Percentiles rank a stretch among this genome's conserved stretches.
These are phyloP conservation scores for Daedalea quercina DNA, from an alignment of 768 basidiomycete species.

Conservation along the genomic window DNA sequence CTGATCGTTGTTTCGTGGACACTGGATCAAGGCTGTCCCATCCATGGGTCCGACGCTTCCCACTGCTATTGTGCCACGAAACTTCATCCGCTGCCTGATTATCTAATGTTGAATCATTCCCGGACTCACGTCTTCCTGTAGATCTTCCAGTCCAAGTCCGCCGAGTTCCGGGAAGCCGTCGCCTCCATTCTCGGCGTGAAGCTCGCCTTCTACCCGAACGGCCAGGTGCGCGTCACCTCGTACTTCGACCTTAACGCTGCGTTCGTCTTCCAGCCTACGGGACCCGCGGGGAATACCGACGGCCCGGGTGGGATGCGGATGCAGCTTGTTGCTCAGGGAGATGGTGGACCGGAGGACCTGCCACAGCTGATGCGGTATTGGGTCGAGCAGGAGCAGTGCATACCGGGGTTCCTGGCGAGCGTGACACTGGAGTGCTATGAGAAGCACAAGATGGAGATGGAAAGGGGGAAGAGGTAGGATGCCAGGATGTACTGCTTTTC, in stretches of 20 bases:
- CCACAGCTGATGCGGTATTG: slow-evolving; percentile 77
- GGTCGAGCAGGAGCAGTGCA: slow-evolving; percentile 80
- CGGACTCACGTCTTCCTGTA: slow-evolving; percentile 20
- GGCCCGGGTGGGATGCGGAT: slow-evolving; percentile 31
- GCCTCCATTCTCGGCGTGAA: slow-evolving; percentile 87
- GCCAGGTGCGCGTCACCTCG: slow-evolving; percentile 85
- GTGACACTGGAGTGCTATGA: slow-evolving; percentile 87
- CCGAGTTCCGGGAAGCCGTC: slow-evolving; percentile 89
- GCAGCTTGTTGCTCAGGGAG: slow-evolving; percentile 70
- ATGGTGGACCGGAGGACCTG: slow-evolving; percentile 68
- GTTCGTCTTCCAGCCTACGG: slow-evolving; percentile 75
- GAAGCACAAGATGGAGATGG: slow-evolving; percentile 27
- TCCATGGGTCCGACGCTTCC: not conserved
- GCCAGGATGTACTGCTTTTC: too few relatives aligned
- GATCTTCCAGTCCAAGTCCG: slow-evolving; percentile 80
- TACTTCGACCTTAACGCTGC: slow-evolving; percentile 82
- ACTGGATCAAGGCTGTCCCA: not conserved
- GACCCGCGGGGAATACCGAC: slow-evolving; percentile 28
- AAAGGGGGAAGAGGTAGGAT: not conserved
- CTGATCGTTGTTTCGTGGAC: not conserved
- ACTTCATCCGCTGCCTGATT: too few relatives aligned
- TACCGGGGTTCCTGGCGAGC: slow-evolving; percentile 85
- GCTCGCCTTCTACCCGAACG: slow-evolving; percentile 86
- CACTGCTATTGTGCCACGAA: not conserved
- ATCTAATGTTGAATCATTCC: too few relatives aligned